These are phyloP conservation scores for Pseudogymnoascus sp. DNA, from an alignment of 2,329 filamentous ascomycete genomes.

Conservation along the genomic window DNA sequence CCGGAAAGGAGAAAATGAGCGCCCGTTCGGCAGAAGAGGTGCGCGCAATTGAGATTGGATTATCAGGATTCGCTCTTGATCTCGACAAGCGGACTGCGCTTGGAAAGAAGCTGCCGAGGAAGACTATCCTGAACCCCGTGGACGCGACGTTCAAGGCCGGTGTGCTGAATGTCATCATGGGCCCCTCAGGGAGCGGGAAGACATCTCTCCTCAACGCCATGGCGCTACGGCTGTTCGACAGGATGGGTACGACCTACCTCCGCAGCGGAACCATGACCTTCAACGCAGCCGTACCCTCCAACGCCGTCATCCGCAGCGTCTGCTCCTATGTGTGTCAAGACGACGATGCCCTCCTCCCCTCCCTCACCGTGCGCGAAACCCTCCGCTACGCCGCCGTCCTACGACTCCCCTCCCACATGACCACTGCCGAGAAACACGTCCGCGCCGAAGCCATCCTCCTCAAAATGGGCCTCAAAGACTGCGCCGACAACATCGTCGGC, in stretches of 20 bases:
- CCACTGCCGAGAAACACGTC: constrained; percentile 54
- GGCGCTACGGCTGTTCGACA: constrained; percentile 56
- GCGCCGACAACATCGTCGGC: constrained; percentile 65
- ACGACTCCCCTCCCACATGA: constrained; percentile 63
- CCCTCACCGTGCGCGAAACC: constrained; percentile 67
- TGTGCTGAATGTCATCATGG: constrained; percentile 69
- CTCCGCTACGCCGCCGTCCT: constrained; percentile 62
- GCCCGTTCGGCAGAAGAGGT: constrained; percentile 43
- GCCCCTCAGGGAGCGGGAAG: constrained; percentile 69
- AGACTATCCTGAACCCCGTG: constrained; percentile 58
- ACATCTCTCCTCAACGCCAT: constrained; percentile 67
- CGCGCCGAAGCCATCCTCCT: constrained; percentile 63
- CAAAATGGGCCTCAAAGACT: constrained; percentile 71
- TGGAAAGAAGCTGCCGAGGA: constrained; percentile 43
- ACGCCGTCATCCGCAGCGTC: constrained; percentile 60
- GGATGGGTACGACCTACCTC: constrained; percentile 52
- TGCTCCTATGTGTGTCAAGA: constrained; percentile 74
- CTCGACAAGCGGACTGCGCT: constrained; percentile 51
- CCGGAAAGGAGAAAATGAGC: constrained; percentile 62
- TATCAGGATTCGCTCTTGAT: constrained; percentile 55
- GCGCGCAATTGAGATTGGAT: constrained; percentile 53
- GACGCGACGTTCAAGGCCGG: constrained; percentile 60
- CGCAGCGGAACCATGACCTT: constrained; percentile 56
- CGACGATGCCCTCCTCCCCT: constrained; percentile 65
- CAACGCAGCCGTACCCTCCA: constrained; percentile 59